phyloP scores from a whole-genome alignment of 371 early-diverging fungal species.

The Apophysomyces sp. region DNA sequence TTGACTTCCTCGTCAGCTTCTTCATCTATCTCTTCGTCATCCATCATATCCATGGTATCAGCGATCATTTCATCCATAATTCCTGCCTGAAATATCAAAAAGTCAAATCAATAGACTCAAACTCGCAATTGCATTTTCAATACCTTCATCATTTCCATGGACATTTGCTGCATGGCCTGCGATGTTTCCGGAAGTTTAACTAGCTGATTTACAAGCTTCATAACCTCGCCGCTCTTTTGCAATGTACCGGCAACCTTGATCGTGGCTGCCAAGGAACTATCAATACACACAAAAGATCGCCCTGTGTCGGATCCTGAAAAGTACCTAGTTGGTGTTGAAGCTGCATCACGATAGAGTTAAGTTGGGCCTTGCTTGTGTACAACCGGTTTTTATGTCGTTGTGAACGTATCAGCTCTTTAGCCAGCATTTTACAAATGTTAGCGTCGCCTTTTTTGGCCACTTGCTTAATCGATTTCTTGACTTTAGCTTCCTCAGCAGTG shows the following conservation, averaged over 20 bases:
- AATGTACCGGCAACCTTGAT: conserved; percentile 87
- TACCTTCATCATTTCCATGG: conserved; percentile 95
- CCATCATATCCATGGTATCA: conserved; percentile 85
- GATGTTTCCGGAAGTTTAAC: conserved; percentile 85
- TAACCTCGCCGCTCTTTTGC: conserved; percentile 86
- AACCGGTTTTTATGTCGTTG: conserved; percentile 80
- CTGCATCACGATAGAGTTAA: conserved; percentile 90
- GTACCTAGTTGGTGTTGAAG: conserved; percentile 86
- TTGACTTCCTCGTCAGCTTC: conserved; percentile 95
- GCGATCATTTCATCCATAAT: conserved; percentile 95
- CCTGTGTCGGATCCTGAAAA: background rate
- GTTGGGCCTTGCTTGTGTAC: conserved; percentile 88
- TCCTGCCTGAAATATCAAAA: conserved; percentile 65
- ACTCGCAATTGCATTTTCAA: background rate
- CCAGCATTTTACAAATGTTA: conserved; percentile 75
- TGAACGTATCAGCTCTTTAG: conserved; percentile 84
- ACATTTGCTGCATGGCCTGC: conserved; percentile 84
- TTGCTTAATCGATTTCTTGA: conserved; percentile 75
- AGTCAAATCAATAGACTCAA: background rate
- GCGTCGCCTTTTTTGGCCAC: conserved; percentile 87
- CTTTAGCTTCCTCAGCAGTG: conserved; percentile 82
- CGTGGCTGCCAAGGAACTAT: conserved; percentile 49
- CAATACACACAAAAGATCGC: background rate
- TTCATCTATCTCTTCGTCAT: conserved; percentile 91
- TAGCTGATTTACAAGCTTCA: conserved; percentile 86